Base-by-base conservation (phyloP, 2,329 filamentous ascomycete genomes). In the Clarireedia paspali region DNA sequence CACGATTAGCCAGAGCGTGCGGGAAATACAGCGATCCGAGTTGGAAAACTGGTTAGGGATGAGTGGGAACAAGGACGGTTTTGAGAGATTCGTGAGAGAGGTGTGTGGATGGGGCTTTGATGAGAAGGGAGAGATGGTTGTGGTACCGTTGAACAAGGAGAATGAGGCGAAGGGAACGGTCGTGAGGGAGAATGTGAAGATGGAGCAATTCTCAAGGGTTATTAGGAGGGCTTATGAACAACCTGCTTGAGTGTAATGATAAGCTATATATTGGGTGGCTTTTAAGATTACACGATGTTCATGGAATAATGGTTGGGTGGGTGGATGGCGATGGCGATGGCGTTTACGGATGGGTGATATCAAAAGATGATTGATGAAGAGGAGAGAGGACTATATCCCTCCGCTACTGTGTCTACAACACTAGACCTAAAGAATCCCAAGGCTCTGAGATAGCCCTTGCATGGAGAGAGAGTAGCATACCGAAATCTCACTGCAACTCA, bases 81-180 rank as follows among this genome's bases (percentile, higher is more conserved):
- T 89, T 50, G 77, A 81, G 66, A 89, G 90, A 74, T 95, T 95
- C 65, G 83, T 94, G 64, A 81, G 82, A 56, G 89, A 92, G 71
- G 88, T 92, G 10, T 94, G 88, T 68, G 89, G 88, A 62, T 99
- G 92, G 91, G 82, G 81, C 66, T 79, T 96, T 44, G 83, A 30
- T 30, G 27, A 30, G 27, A 30, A 77, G 53, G 77, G 78, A 30
- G 70, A 71, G n/a, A 68, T 75, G 45, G 85, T 96, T 61, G 82
- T 83, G 71, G 82, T 99, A 56, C 94, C 94, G 55, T 78, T 86
- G 68, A 99, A 99, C 77, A 89, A 94, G 70, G 94, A 99, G 75
- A 96, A 96, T 72, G 92, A 97, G 82, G 94, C 91, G 46, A 90
- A 95, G 79, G 94, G 94, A 73, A 87, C 91, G 42, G 88, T 96